Base-by-base conservation (phyloP, 805 yeast species). In the Diddensiella santjacobensis region DNA sequence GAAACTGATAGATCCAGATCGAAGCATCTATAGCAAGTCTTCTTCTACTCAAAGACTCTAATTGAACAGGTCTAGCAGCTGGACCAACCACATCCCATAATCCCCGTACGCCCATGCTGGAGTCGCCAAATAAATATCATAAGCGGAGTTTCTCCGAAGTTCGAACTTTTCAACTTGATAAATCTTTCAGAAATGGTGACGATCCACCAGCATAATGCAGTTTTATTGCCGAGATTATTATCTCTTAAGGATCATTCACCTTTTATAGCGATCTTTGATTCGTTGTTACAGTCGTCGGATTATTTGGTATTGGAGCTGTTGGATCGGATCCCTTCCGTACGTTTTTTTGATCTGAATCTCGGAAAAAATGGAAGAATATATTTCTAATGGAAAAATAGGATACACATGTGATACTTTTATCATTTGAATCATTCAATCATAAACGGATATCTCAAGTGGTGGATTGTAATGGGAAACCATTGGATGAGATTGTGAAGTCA, bases 1-100 rank as follows among this genome's bases (percentile, higher is more conserved):
- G 71, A 61, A 93, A 93, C 65, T 93, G 99, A 63, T 93, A 93
- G 47, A 93, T 85, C 99, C 99, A 93, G 54, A 93, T 93, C 2
- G 98, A 91, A 0, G 99, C 99, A 72, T 93, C 99, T 4, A 93
- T 91, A 0, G 99, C 99, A 58, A 93, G 71, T 45, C 77, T 72
- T 62, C 83, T 84, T 49, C 89, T 81, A 19, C 85, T 77, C 30
- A 93, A 73, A 0, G 95, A 82, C 63, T 91, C 98, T 23, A 93
- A 73, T 46, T 91, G 75, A 1, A 93, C 96, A 0, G 99, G 96
- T 43, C 85, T 73, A 0, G 98, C 93, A 0, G 91, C 79, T 0
- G 96, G 95, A 3, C 88, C 95, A 2, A 91, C 72, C 8, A 93
- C 81, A 44, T 83, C 88, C 99, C 99, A 93, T 42, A 93, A 77